A percentile compares a stretch with the other conserved stretches of the same genome.
Conservation (phyloP, 176 grass and related monocot genomes). For the Aegilops umbellulata region DNA sequence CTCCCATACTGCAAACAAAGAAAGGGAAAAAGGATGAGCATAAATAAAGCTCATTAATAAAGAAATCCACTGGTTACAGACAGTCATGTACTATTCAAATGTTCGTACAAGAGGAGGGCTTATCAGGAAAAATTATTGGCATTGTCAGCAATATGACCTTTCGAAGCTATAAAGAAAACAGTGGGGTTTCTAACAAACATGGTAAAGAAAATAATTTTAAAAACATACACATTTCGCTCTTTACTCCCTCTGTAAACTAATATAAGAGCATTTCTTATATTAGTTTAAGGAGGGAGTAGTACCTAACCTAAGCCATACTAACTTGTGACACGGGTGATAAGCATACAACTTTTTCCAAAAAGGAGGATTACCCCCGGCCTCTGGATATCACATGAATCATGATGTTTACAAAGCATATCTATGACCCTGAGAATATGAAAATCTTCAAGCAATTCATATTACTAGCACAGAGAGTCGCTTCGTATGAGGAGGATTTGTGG, state of each 20-base stretch:
- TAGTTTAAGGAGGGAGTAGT: no score
- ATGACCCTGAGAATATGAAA: not conserved
- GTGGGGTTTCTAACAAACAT: not conserved
- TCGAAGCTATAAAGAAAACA: not conserved
- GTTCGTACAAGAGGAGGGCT: not conserved
- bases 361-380: no score
- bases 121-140: not conserved
- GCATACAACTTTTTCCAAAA: not conserved
- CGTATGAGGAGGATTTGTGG: not conserved
- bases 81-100: not conserved
- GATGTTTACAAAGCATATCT: not conserved
- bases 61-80: not conserved
- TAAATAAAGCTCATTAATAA: not conserved
- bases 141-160: not conserved
- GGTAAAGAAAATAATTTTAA: not conserved
- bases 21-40: not conserved
- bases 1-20: slow-evolving; percentile 74
- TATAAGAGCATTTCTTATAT: no score
- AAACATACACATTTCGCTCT: not conserved
- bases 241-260: no score
- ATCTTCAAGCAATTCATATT: not conserved
- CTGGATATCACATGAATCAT: not conserved
- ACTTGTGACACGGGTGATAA: not conserved
- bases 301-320: not conserved
- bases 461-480: not conserved